Base-by-base conservation (phyloP, 352 stramenopile species). In the Ophiocytium majus region DNA sequence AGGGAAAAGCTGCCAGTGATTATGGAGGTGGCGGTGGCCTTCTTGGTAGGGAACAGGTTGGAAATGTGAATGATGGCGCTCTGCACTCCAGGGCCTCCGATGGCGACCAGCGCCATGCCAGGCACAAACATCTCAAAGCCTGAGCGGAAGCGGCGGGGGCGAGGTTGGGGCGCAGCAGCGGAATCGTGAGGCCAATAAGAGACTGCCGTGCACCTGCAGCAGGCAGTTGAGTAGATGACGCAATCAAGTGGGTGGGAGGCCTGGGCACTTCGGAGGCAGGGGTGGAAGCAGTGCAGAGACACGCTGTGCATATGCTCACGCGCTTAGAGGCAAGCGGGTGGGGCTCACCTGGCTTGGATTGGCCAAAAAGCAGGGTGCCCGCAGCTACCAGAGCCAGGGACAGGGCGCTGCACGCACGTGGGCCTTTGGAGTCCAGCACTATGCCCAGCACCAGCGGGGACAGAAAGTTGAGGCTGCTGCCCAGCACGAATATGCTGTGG, bases 41-140 rank as follows among this genome's bases (percentile, higher is more conserved):
- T 93, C 14, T 90, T 89, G 64, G 92, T 90, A 0, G 92, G 92
- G 82, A 94, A 94, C 14, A 94, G 78, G 78, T 94, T 94, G 33
- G 92, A 93, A 63, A 94, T 88, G 79, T 94, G 92, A 84, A 94
- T 93, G 31, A 90, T 91, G 76, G 91, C 90, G 34, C 92, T 90
- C 86, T 94, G 92, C 63, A 93, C 89, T 17, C 92, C 92, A 0
- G 92, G 92, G 0, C 92, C 92, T 0, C 90, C 90, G 79, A 94
- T 93, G 0, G 91, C 92, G 1, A 93, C 86, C 57, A 94, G 86
- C 35, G 91, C 81, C 90, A 94, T 93, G 64, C 90, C 92, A 0
- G 89, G 91, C 9, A 94, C 43, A 57, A 57, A 57, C 43, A 57
- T 57, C 43, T 57, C 43, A 14, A 78, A 78, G 5, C 66, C 66